Base-by-base conservation (phyloP, 768 basidiomycete genomes). In the Auricularia cornea region DNA sequence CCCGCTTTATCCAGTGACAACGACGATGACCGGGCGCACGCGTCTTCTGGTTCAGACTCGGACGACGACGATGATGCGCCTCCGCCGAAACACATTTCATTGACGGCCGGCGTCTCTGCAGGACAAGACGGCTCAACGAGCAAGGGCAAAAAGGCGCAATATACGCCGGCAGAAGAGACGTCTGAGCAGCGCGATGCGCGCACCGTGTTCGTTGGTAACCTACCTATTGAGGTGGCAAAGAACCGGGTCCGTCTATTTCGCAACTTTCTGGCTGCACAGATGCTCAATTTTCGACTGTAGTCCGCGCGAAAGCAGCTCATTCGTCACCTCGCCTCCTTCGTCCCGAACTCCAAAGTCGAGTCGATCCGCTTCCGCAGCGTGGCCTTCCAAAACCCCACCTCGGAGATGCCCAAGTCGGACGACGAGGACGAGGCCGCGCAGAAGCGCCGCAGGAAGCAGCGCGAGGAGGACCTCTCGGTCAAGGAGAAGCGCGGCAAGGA, bases 311-410 rank as follows among this genome's bases (percentile, higher is more conserved):
- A 93, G 72, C 83, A 86, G 66, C 78, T 98, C 31, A 85, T 85
- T 65, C 81, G 83, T 30, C 90, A 95, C 71, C 81, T 98, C 65
- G 78, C 93, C 28, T 76, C 87, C 1, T 81, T 84, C 65, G 80
- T 91, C 16, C 86, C 90, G 3, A 74, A 80, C 0, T 85, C 91
- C 60, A 92, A 90, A 77, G 88, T 97, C 66, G 96, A 98, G 70
- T 94, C 94, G 3, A 82, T 86, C 29, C 92, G 96, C 51, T 97
- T 96, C 80, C 92, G 96, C 60, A 97, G 94, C 18, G 83, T 97
- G 59, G 88, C 94, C 1, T 98, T 98, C 78, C 86, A 90, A 66
- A 81, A 81, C 0, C 92, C 96, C 11, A 92, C 92, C 1, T 73
- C 87, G 12, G 81, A 84, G 66, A 78, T 87, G 20, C 80, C 84